Evolutionary conservation across 352 stramenopile genomes (phyloP).

Genomic region (Thalassiosira pacifica): DNA sequence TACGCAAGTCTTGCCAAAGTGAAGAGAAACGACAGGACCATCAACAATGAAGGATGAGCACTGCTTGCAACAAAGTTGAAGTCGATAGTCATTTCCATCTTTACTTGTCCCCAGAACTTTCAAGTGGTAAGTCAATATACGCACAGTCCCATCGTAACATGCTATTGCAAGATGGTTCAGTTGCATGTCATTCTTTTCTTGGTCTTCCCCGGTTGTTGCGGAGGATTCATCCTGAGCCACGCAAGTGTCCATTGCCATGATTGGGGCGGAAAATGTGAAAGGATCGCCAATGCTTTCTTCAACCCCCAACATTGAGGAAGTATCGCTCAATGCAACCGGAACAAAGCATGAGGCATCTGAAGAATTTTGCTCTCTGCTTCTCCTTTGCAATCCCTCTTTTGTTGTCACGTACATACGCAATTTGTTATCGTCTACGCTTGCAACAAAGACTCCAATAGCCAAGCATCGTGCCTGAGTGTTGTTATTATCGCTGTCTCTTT

Average conservation of each 20-base stretch:
- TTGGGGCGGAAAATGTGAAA: slow-evolving; percentile 43
- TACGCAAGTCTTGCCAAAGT: slow-evolving; percentile 33
- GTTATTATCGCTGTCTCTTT: too few relatives aligned
- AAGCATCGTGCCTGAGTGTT: not conserved
- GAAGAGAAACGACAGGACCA: slow-evolving; percentile 55
- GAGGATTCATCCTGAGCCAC: not conserved
- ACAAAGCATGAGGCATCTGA: not conserved
- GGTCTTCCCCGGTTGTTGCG: not conserved
- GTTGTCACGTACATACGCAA: slow-evolving; percentile 40
- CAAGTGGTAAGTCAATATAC: slow-evolving; percentile 46
- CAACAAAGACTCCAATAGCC: slow-evolving; percentile 53
- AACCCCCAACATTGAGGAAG: not conserved
- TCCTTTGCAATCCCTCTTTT: slow-evolving; percentile 22
- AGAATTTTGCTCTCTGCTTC: not conserved
- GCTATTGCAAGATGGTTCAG: slow-evolving; percentile 52
- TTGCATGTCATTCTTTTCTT: not conserved
- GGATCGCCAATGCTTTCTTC: slow-evolving; percentile 1
- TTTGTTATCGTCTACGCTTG: slow-evolving; percentile 46
- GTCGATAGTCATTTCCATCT: not conserved
- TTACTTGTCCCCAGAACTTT: not conserved
- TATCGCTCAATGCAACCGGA: not conserved
- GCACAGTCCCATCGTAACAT: slow-evolving; percentile 58
- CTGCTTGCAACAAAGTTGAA: slow-evolving; percentile 10
- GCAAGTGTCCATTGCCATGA: slow-evolving; percentile 44
- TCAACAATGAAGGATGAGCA: slow-evolving; percentile 59